Evolutionary conservation across 2,329 filamentous ascomycete genomes (phyloP).

Genomic region (Lecanicillium sp.): DNA sequence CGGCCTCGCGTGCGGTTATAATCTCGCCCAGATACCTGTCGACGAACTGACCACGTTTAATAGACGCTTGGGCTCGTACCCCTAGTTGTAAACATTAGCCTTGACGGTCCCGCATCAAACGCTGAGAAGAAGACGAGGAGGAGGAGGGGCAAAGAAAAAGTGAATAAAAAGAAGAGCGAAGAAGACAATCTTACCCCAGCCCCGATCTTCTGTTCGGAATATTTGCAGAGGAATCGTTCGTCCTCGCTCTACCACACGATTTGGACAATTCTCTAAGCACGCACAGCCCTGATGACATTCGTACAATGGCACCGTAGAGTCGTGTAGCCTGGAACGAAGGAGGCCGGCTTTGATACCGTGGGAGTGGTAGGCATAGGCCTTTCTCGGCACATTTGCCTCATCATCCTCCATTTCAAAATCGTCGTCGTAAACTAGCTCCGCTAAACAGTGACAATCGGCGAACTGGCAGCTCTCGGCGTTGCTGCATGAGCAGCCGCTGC

Average conservation of each 20-base stretch:
- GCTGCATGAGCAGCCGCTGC: constrained; percentile 60
- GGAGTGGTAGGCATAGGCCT: constrained; percentile 56
- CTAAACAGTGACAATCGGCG: constrained; percentile 60
- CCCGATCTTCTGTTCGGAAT: constrained; percentile 63
- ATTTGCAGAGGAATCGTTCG: constrained; percentile 65
- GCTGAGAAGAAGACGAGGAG: no score
- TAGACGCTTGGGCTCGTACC: constrained; percentile 53
- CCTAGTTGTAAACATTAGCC: constrained; percentile 29
- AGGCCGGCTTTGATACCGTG: constrained; percentile 42
- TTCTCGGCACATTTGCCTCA: constrained; percentile 14
- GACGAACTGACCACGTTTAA: constrained; percentile 68
- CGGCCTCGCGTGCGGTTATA: constrained; percentile 56
- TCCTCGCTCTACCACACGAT: constrained; percentile 68
- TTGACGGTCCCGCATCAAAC: background rate
- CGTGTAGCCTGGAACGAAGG: constrained; percentile 41
- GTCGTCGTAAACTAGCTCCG: constrained; percentile 40
- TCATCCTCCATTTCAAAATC: constrained; percentile 13
- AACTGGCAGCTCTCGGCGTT: constrained; percentile 59
- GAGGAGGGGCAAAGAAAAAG: no score
- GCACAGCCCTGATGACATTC: constrained; percentile 69
- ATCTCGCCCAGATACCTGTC: constrained; percentile 71
- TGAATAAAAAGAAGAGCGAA: background rate
- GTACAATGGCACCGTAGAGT: constrained; percentile 58
- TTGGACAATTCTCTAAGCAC: constrained; percentile 59
- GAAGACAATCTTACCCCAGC: constrained; percentile 54